Evolutionary conservation across 306 rosid species (phyloP).

Genomic region (Carpinus viminea): DNA sequence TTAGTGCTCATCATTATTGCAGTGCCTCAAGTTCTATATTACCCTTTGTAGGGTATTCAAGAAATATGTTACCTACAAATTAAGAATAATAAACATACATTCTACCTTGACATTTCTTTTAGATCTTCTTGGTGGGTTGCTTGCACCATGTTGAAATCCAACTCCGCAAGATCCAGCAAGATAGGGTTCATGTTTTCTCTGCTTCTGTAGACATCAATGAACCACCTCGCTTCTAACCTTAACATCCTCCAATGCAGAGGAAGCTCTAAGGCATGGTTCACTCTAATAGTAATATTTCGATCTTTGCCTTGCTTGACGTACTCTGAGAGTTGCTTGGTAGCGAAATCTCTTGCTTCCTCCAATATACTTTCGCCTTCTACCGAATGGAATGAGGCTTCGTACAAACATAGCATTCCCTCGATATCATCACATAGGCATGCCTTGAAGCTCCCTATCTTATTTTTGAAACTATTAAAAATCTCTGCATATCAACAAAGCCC

Average conservation of each 20-base stretch:
- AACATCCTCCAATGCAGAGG: slow-evolving; percentile 25
- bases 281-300: not conserved
- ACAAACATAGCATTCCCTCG: slow-evolving; percentile 13
- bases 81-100: no score
- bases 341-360: slow-evolving; percentile 7
- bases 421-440: not conserved
- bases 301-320: not conserved
- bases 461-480: not conserved
- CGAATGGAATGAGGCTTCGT: slow-evolving; percentile 14
- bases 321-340: not conserved
- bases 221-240: slow-evolving; percentile 26
- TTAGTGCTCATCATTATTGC: no score
- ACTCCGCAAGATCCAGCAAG: slow-evolving; percentile 9
- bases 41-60: no score
- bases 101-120: slow-evolving; percentile 6
- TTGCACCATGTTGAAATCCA: slow-evolving; percentile 15
- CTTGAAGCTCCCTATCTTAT: slow-evolving; percentile 2
- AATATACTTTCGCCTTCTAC: slow-evolving; percentile 6
- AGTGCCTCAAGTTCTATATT: no score
- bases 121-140: slow-evolving; percentile 10
- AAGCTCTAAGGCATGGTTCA: slow-evolving; percentile 21
- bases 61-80: no score
- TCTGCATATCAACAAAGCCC: not conserved
- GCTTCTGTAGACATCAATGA: slow-evolving; percentile 16
- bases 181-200: not conserved